A percentile compares a stretch with the other conserved stretches of the same genome.
Conservation (phyloP, 2,329 filamentous ascomycete genomes). For the Exophiala aquamarina region DNA sequence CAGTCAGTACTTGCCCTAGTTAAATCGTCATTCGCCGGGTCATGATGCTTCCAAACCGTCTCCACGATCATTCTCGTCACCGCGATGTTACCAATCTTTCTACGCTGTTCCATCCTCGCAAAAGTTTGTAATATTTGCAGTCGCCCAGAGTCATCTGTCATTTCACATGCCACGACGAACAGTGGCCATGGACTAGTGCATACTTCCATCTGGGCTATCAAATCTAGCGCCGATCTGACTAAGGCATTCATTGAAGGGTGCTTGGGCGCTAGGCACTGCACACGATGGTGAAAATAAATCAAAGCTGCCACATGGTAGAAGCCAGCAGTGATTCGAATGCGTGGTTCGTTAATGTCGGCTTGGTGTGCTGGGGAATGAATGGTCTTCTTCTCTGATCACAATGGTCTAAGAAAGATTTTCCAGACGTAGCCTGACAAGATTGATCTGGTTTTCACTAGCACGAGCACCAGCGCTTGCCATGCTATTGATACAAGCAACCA, state of each 20-base stretch:
- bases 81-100: constrained; percentile 1
- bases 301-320: constrained; percentile 6
- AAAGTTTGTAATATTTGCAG: constrained; percentile 2
- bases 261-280: not conserved
- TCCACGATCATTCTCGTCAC: constrained; percentile 7
- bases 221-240: not conserved
- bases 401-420: constrained; percentile 1
- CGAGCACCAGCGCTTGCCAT: not conserved
- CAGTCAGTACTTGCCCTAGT: not conserved
- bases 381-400: not conserved
- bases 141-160: not conserved
- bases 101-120: not conserved
- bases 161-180: constrained; percentile 8
- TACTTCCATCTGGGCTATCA: constrained; percentile 1
- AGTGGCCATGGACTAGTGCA: constrained; percentile 10
- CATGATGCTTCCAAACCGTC: constrained; percentile 6
- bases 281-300: constrained; percentile 5
- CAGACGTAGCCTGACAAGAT: not conserved
- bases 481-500: constrained; percentile 1
- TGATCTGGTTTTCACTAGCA: not conserved
- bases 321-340: constrained; percentile 2
- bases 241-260: not conserved
- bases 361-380: not conserved
- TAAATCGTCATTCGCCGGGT: not conserved
- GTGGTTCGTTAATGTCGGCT: not conserved